Evolutionary conservation across 208 protist species (phyloP).

Genomic region (Leishmania guyanensis): DNA sequence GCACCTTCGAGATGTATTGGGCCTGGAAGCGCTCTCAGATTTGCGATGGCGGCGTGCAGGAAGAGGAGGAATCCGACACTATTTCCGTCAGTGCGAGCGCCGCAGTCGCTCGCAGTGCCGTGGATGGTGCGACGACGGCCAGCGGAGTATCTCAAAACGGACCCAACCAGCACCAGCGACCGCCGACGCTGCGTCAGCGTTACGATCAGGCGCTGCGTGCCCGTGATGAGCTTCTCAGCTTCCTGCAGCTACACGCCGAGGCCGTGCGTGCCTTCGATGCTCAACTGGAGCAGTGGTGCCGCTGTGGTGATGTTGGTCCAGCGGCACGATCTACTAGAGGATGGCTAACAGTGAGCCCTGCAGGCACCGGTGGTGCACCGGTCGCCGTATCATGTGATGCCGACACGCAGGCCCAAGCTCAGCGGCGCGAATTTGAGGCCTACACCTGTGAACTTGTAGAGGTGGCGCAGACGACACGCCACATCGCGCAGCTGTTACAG

Average conservation of each 20-base stretch:
- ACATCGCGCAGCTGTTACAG: conserved; percentile 27
- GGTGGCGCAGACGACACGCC: conserved; percentile 19
- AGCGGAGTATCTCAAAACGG: neutral
- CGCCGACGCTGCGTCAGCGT: conserved; percentile 24
- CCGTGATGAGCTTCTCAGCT: conserved; percentile 25
- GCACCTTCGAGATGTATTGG: conserved; percentile 34
- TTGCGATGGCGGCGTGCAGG: neutral
- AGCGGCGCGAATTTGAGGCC: conserved; percentile 6
- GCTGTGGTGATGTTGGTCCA: neutral
- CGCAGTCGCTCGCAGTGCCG: neutral
- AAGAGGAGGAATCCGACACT: neutral
- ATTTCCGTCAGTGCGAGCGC: neutral
- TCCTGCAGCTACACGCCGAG: conserved; percentile 31
- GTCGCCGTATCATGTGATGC: neutral
- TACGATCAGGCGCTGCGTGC: conserved; percentile 27
- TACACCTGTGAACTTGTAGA: conserved; percentile 31
- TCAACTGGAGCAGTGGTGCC: conserved; percentile 23
- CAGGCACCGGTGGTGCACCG: neutral
- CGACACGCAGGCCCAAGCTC: neutral
- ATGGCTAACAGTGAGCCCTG: neutral
- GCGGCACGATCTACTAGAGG: neutral
- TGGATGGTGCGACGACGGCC: neutral
- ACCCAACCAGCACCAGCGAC: neutral
- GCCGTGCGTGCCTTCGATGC: conserved; percentile 28
- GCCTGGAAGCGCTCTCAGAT: conserved; percentile 20